phyloP scores from a whole-genome alignment of 179 eudicot species.

The Vitellaria paradoxa region DNA sequence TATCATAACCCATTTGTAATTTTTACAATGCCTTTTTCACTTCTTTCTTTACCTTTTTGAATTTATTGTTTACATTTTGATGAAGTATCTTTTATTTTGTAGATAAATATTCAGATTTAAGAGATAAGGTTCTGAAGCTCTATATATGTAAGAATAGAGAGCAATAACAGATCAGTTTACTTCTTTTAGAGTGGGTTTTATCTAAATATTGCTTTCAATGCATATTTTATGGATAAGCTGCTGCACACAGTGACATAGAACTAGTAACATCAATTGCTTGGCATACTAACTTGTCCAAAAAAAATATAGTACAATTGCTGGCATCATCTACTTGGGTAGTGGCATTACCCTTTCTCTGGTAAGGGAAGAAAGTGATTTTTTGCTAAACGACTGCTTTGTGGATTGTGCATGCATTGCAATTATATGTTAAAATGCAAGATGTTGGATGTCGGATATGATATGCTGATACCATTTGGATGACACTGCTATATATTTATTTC shows the following conservation, averaged over 20 bases:
- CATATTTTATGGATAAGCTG: background rate
- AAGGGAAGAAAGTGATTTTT: too few species aligned
- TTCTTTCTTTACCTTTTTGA: background rate
- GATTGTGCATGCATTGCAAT: too few species aligned
- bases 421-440: too few species aligned
- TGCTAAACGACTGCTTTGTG: too few species aligned
- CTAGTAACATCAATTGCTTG: too few species aligned
- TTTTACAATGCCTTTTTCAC: background rate
- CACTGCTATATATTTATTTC: too few species aligned
- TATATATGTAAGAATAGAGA: background rate
- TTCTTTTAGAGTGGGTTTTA: background rate
- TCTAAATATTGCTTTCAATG: background rate
- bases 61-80: background rate
- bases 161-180: background rate
- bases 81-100: background rate
- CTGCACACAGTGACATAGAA: background rate
- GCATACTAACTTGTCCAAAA: background rate
- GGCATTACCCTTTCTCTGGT: too few species aligned
- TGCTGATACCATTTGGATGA: too few species aligned
- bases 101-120: background rate
- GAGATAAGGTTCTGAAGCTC: background rate
- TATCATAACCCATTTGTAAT: background rate
- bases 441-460: too few species aligned
- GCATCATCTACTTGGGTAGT: too few species aligned
- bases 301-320: too few species aligned